phyloP scores from a whole-genome alignment of 345 rosid genomes.

The Populus tremula region DNA sequence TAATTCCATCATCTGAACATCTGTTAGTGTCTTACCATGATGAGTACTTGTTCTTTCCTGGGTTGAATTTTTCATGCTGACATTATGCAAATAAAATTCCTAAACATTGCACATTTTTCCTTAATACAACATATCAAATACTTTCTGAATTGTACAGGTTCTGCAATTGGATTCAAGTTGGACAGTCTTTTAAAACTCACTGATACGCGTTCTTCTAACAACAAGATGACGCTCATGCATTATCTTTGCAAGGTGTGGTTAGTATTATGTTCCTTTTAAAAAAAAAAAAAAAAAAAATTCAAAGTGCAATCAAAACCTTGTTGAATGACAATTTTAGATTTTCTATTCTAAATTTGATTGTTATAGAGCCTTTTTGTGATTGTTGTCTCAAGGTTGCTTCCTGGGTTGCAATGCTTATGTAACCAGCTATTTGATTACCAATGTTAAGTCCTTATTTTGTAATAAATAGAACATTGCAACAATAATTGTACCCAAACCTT shows the following conservation, averaged over 20 bases:
- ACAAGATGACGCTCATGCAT: constrained; percentile 98
- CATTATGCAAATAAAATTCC: too few relatives aligned
- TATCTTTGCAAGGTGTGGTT: constrained; percentile 85
- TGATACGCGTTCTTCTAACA: constrained; percentile 88
- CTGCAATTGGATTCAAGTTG: constrained; percentile 97
- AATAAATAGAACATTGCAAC: neutral
- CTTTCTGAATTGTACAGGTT: constrained; percentile 51
- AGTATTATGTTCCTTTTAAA: neutral
- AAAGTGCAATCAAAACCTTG: neutral
- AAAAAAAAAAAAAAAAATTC: too few relatives aligned
- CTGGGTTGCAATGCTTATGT: neutral
- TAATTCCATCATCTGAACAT: neutral
- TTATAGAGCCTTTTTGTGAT: neutral
- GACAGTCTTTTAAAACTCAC: constrained; percentile 92
- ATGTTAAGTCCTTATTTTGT: neutral
- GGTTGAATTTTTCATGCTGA: neutral
- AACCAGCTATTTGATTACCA: neutral
- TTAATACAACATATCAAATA: constrained; percentile 13
- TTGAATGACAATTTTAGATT: too few relatives aligned
- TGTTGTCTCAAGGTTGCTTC: neutral
- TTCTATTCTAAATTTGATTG: neutral
- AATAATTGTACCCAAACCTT: neutral
- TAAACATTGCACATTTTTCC: neutral
- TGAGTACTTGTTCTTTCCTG: constrained; percentile 1
- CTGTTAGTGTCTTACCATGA: neutral